These are phyloP conservation scores for Wickerhamomyces tratensis DNA, from an alignment of 805 yeast species.

Conservation along the genomic window DNA sequence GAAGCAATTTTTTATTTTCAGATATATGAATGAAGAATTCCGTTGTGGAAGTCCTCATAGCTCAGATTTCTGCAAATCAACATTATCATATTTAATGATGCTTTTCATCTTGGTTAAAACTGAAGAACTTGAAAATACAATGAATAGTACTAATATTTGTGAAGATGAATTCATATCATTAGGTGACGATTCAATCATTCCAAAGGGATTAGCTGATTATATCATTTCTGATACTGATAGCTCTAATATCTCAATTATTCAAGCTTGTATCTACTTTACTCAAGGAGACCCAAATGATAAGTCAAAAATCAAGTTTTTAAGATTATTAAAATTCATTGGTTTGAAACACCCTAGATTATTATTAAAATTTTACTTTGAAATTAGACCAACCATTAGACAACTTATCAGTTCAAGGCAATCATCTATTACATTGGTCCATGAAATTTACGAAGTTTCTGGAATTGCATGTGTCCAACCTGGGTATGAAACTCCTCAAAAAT, in stretches of 20 bases:
- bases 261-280: constrained; percentile 23
- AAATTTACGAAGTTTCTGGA: constrained; percentile 21
- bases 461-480: constrained; percentile 19
- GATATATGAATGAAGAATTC: constrained; percentile 26
- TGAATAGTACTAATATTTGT: constrained; percentile 24
- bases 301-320: constrained; percentile 22
- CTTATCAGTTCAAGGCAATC: constrained; percentile 4
- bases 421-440: constrained; percentile 18
- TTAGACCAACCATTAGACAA: constrained; percentile 22
- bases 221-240: constrained; percentile 18
- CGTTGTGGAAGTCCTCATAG: constrained; percentile 8
- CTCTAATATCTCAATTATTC: constrained; percentile 24
- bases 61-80: constrained; percentile 1
- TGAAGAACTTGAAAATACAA: constrained; percentile 23
- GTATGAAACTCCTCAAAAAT: constrained; percentile 5
- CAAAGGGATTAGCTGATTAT: constrained; percentile 25
- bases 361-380: constrained; percentile 21
- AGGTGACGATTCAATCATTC: constrained; percentile 26
- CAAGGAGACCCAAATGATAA: constrained; percentile 25
- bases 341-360: constrained; percentile 22
- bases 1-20: constrained; percentile 30
- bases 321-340: constrained; percentile 21
- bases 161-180: constrained; percentile 22
- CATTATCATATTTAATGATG: constrained; percentile 21
- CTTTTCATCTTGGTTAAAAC: constrained; percentile 26